Evolutionary conservation across 768 basidiomycete species (phyloP), one percentile per base, ranked within the genome.

Genomic region (Leccinum subgranulosum): DNA sequence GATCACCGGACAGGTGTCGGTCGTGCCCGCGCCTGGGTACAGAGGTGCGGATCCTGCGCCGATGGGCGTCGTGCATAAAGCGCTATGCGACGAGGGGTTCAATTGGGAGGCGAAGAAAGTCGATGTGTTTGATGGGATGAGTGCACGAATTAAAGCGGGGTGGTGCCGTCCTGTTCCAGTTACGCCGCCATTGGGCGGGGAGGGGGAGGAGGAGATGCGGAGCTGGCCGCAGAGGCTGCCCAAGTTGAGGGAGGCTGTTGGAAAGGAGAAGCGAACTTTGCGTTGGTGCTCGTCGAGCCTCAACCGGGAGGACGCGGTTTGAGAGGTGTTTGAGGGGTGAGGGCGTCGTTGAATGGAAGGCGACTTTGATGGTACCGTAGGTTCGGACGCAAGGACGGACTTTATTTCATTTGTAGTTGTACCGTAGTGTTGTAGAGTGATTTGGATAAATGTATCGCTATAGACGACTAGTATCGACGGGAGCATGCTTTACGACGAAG

Each of bases 161-260:
- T 94, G 89, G 85, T 84, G 81, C 60, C 76, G 85, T 3, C 89
- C 90, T 3, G 66, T 76, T 0, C 88, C 90, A 0, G 93, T 90
- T 0, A 77, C 75, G 4, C 72, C 75, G 4, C 72, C 66, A 11
- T 66, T 91, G 36, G 36, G 17, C 43, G 53, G 67, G 12, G 79
- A 79, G 25, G 81, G 79, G 5, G 77, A 80, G 43, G 84, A 84
- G 1, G 84, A 84, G 49, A 79, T 81, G 57, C 79, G 81, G 60
- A 75, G 73, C 60, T 90, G 90, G 87, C 89, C 87, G 10, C 66
- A 64, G 60, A 73, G 60, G 53, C 62, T 91, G 27, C 81, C 82
- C 21, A 80, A 79, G 63, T 76, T 79, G 5, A 76, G 67, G 1
- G 77, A 80, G 41, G 76, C 74, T 51, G 76, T 75, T 48, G 76